These are phyloP conservation scores for Chaetomium globosum DNA, from an alignment of 2,329 filamentous ascomycete genomes.

Conservation along the genomic window DNA sequence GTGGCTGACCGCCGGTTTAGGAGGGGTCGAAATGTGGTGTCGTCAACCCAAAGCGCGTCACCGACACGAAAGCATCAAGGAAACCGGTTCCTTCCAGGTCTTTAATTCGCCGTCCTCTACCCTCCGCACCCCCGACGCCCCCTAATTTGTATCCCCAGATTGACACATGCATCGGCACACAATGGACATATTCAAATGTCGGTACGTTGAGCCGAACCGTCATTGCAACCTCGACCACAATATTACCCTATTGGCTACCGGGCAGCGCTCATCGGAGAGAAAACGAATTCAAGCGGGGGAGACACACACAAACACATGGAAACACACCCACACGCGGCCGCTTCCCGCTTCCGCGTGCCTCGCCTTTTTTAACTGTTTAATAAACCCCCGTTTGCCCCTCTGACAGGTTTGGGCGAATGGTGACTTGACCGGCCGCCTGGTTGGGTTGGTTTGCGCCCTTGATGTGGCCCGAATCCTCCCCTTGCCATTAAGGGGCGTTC, in stretches of 20 bases:
- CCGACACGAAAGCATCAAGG: neutral
- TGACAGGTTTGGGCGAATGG: neutral
- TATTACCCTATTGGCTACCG: constrained; percentile 39
- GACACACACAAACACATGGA: neutral
- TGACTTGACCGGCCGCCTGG: constrained; percentile 1
- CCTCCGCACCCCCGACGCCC: neutral
- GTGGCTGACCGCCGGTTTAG: neutral
- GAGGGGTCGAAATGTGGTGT: too few relatives aligned
- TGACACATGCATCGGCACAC: constrained; percentile 10
- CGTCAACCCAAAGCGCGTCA: neutral
- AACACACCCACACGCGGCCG: neutral
- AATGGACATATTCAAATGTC: constrained; percentile 14
- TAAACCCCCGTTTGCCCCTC: neutral
- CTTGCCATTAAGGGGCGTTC: constrained; percentile 14
- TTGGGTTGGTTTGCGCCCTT: constrained; percentile 12
- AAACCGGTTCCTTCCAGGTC: neutral
- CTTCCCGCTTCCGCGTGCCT: constrained; percentile 7
- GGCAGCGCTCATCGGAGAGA: constrained; percentile 19
- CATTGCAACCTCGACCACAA: constrained; percentile 12
- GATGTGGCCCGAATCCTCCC: neutral
- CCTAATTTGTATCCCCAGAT: constrained; percentile 16
- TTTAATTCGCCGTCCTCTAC: neutral
- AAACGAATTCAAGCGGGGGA: constrained; percentile 17
- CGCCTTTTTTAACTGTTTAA: constrained; percentile 8
- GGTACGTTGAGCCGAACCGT: constrained; percentile 33